Base-by-base conservation (phyloP, 345 rosid species). In the Bruguiera parviflora region DNA sequence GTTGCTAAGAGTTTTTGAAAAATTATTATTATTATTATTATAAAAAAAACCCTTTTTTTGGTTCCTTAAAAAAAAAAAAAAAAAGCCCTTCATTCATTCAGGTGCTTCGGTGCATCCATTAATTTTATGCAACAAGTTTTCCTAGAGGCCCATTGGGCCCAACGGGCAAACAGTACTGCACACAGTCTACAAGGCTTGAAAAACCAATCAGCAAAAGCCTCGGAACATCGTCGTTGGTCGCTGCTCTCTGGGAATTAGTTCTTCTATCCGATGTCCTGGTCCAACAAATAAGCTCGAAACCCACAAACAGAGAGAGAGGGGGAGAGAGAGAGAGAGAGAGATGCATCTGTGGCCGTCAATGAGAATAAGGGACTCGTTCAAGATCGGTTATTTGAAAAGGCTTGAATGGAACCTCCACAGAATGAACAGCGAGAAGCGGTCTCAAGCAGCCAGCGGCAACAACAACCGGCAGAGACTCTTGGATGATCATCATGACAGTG, bases 301-400 rank as follows among this genome's bases (percentile, higher is more conserved):
- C 5, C 49, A 11, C 19, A 11, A 35, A 35, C 1, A 35, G 10
- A 35, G 39, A 35, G 6, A 6, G 6, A 25, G 27, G 2, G 35
- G 6, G 13, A n/a, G 25, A 21, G 15, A n/a, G 0, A n/a, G 24
- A 21, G 27, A 46, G 56, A 71, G 29, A 71, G 63, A 69, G 67
- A 89, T 87, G 95, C 91, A 87, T 78, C 80, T 87, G 70, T 87
- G 95, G 95, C 91, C 89, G 2, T 81, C 95, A 5, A 16, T 52
- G 78, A 82, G 74, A 65, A 57, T 89, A 28, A 82, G 91, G 64
- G 95, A 87, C 64, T 89, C 91, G 0, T 89, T 89, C 85, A 89
- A 83, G 78, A 60, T 47, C 29, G 65, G 61, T 27, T 81, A 82
- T 57, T 18, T 89, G 57, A 80, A 66, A 60, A 81, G 78, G 51